These are phyloP conservation scores for Didymella arachidicola DNA, from an alignment of 2,329 filamentous ascomycete genomes.

Conservation along the genomic window DNA sequence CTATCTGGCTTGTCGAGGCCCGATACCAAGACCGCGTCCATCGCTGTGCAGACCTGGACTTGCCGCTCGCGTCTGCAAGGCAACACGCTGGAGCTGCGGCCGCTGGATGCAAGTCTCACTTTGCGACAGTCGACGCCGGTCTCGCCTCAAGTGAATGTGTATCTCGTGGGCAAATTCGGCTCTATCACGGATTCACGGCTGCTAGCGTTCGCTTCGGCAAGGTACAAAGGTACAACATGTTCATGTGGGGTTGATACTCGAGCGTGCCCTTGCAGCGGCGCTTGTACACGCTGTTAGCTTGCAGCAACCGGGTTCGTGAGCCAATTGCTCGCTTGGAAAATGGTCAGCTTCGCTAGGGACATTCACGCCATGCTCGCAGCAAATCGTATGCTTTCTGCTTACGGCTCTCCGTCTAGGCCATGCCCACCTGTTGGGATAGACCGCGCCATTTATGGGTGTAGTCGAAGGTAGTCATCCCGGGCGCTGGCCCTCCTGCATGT, in stretches of 20 bases:
- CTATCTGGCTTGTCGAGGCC: conserved; percentile 10
- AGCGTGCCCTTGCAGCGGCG: conserved; percentile 48
- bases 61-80: conserved; percentile 20
- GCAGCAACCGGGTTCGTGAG: conserved; percentile 33
- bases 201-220: conserved; percentile 51
- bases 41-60: conserved; percentile 5
- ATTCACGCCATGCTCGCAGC: conserved; percentile 20
- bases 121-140: conserved; percentile 11
- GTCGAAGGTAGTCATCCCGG: conserved; percentile 22
- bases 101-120: conserved; percentile 20
- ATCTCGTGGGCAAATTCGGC: conserved; percentile 19
- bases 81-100: conserved; percentile 8
- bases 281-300: conserved; percentile 37
- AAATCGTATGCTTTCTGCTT: conserved; percentile 32
- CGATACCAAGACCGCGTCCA: conserved; percentile 1
- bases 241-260: conserved; percentile 45
- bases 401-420: conserved; percentile 27
- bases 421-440: conserved; percentile 22
- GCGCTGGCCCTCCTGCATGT: conserved; percentile 33
- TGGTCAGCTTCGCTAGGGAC: conserved; percentile 27
- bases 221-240: conserved; percentile 48
- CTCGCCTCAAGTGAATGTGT: background rate
- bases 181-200: conserved; percentile 34
- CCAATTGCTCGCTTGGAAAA: conserved; percentile 36
- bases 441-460: conserved; percentile 3